phyloP scores from a whole-genome alignment of 495 filamentous ascomycete genomes.

The Talaromyces wortmannii region DNA sequence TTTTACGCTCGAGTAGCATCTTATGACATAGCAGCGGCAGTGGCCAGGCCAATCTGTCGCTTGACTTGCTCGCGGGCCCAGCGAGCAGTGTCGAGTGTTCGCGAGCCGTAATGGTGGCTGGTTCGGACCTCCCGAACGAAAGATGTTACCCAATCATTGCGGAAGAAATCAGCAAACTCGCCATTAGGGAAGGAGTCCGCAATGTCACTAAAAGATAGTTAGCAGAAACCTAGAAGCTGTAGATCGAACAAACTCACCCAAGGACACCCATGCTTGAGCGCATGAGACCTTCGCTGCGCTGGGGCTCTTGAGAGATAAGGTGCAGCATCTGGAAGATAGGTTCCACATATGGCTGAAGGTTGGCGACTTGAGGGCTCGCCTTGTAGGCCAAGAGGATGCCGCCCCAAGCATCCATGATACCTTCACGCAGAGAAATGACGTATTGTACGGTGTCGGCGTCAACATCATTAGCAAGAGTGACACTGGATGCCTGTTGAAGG shows the following conservation, averaged over 20 bases:
- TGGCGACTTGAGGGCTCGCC: constrained; percentile 49
- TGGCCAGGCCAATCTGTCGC: constrained; percentile 60
- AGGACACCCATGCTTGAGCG: constrained; percentile 92
- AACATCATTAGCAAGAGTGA: constrained; percentile 63
- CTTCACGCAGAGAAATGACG: constrained; percentile 86
- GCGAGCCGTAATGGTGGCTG: constrained; percentile 73
- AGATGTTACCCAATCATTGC: constrained; percentile 78
- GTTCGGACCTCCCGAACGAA: constrained; percentile 82
- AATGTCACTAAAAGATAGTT: constrained; percentile 59
- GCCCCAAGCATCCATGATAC: constrained; percentile 98
- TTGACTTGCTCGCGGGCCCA: constrained; percentile 98
- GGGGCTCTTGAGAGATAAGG: constrained; percentile 68
- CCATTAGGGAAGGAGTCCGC: constrained; percentile 90
- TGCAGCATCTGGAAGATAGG: constrained; percentile 88
- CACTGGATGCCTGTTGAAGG: constrained; percentile 81
- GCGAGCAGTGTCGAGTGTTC: constrained; percentile 88
- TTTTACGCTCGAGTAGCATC: neutral
- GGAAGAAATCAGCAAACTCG: constrained; percentile 75
- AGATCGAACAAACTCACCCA: constrained; percentile 54
- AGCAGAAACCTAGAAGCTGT: neutral
- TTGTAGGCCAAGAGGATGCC: constrained; percentile 93
- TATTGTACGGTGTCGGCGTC: constrained; percentile 92
- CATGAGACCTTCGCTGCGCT: constrained; percentile 87
- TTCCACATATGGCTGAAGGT: constrained; percentile 70
- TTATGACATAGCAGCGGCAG: constrained; percentile 31